These are phyloP conservation scores for Prunus fruticosa DNA, from an alignment of 306 rosid genomes.

Conservation along the genomic window DNA sequence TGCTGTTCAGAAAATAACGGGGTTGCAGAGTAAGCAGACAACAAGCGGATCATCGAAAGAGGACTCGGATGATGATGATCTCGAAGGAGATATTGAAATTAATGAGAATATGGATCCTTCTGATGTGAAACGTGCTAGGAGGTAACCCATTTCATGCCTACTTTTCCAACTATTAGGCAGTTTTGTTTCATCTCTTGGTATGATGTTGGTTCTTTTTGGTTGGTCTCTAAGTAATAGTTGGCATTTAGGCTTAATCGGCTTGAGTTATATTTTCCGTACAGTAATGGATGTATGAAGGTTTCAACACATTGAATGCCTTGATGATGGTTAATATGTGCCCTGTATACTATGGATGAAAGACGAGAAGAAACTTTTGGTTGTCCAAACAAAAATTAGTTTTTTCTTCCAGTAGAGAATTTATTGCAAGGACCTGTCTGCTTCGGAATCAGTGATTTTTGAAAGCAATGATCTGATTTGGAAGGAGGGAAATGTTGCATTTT, in stretches of 20 bases:
- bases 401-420: neutral
- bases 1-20: constrained; percentile 30
- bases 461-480: constrained; percentile 14
- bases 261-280: neutral
- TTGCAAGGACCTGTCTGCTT: neutral
- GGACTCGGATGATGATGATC: constrained; percentile 58
- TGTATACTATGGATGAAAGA: neutral
- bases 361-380: neutral
- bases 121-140: constrained; percentile 54
- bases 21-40: constrained; percentile 35
- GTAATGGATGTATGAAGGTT: neutral
- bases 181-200: constrained; percentile 2
- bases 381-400: neutral
- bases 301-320: neutral
- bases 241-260: neutral
- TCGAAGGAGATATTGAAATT: constrained; percentile 53
- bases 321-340: neutral
- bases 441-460: neutral
- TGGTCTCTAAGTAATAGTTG: neutral
- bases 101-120: constrained; percentile 48
- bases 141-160: constrained; percentile 25
- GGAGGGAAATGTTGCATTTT: neutral
- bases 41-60: constrained; percentile 61
- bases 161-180: neutral
- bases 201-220: neutral